Evolutionary conservation across 2,329 filamentous ascomycete species (phyloP).

Genomic region (Trichoderma sp.): DNA sequence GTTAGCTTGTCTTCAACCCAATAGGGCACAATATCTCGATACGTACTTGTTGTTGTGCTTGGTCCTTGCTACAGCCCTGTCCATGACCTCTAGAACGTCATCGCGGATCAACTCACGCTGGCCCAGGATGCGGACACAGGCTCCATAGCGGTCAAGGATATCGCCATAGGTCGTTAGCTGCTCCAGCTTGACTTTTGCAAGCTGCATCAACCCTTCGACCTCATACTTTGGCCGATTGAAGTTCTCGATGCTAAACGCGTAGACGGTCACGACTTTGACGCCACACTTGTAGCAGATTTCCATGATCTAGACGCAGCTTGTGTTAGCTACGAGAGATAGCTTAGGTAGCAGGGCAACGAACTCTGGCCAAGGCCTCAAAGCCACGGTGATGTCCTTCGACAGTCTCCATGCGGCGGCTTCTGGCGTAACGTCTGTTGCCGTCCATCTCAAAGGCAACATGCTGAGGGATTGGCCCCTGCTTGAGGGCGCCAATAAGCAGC

Average conservation of each 20-base stretch:
- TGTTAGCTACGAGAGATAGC: conserved; percentile 16
- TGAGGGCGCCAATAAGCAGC: conserved; percentile 81
- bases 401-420: conserved; percentile 88
- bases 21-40: neutral
- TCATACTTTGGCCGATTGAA: conserved; percentile 97
- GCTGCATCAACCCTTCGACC: conserved; percentile 94
- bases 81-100: conserved; percentile 86
- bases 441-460: conserved; percentile 99
- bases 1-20: neutral
- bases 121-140: conserved; percentile 79
- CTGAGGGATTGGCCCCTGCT: conserved; percentile 86
- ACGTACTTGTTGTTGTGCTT: conserved; percentile 76
- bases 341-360: conserved; percentile 42
- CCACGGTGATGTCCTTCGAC: conserved; percentile 94
- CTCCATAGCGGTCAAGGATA: conserved; percentile 87
- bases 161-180: conserved; percentile 93
- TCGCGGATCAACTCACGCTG: conserved; percentile 78
- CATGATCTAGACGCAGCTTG: conserved; percentile 60
- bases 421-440: conserved; percentile 89
- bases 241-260: conserved; percentile 98
- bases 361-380: conserved; percentile 88
- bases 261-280: conserved; percentile 94
- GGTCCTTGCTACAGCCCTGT: conserved; percentile 82
- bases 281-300: conserved; percentile 98
- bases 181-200: conserved; percentile 91